Conservation (phyloP, 345 rosid species). For the Moricandia arvensis region DNA sequence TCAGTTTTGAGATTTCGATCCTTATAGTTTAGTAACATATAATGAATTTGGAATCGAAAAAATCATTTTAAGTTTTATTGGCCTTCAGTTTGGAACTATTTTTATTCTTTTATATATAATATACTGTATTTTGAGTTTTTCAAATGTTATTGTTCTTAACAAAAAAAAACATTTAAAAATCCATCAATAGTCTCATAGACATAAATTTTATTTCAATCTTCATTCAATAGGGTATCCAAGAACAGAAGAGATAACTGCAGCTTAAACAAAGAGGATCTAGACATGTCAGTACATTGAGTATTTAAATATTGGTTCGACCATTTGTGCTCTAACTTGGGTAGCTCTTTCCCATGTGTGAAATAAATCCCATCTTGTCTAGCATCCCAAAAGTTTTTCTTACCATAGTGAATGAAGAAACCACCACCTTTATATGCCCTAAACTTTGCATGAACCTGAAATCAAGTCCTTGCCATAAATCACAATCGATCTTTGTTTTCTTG, state of each 20-base stretch:
- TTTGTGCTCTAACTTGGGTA: neutral
- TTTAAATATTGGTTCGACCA: neutral
- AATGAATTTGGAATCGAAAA: too few species aligned
- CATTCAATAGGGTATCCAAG: neutral
- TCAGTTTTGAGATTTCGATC: neutral
- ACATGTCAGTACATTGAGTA: neutral
- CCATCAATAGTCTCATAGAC: neutral
- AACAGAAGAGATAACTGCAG: neutral
- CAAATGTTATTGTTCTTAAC: neutral
- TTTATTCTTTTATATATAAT: too few species aligned
- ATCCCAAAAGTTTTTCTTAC: neutral
- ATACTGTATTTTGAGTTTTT: too few species aligned
- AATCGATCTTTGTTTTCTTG: neutral
- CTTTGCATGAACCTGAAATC: constrained; percentile 2
- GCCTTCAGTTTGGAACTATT: too few species aligned
- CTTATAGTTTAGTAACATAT: too few species aligned
- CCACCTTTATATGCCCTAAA: constrained; percentile 4
- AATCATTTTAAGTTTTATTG: too few species aligned
- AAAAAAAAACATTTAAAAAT: neutral
- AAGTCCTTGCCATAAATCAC: constrained; percentile 6
- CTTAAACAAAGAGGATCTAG: neutral
- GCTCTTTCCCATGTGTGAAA: neutral
- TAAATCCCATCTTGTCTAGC: neutral
- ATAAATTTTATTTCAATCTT: neutral
- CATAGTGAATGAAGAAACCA: neutral